Conservation (phyloP, 1,284 basidiomycete species). For the Puccinia horiana region DNA sequence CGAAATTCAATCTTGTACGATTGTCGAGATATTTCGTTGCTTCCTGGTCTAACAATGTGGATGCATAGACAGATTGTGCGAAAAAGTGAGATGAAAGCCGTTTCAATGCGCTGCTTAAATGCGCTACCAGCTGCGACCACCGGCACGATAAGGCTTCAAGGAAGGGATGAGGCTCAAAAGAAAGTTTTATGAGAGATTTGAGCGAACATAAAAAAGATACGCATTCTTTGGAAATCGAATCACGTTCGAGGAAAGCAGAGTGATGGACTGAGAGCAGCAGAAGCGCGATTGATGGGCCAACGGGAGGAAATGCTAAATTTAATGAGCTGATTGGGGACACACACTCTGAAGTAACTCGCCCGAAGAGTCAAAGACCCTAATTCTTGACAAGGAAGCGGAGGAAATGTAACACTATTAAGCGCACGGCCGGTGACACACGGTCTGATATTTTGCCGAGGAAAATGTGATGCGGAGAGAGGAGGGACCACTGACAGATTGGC, state of each 20-base stretch:
- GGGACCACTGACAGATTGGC: too few species aligned
- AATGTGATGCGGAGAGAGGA: too few species aligned
- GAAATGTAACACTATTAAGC: neutral
- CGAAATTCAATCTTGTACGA: neutral
- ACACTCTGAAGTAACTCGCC: neutral
- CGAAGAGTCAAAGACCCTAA: neutral
- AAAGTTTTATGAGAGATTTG: neutral
- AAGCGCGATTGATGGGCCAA: neutral
- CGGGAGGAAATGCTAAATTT: neutral
- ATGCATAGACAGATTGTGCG: neutral
- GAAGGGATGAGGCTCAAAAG: neutral
- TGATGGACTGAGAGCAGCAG: neutral
- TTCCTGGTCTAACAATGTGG: neutral
- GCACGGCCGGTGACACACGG: neutral
- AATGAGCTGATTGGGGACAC: too few species aligned
- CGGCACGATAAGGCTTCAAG: neutral
- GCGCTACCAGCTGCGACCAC: neutral
- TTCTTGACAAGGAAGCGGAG: too few species aligned
- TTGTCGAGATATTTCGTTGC: neutral
- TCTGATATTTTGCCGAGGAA: neutral
- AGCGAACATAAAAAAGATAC: neutral
- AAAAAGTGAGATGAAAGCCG: slow-evolving; percentile 8
- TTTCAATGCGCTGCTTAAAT: neutral
- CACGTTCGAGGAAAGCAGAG: neutral
- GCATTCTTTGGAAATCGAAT: neutral